Percentiles rank a stretch among this genome's conserved stretches.
Evolutionary conservation across 1,139 yeast genomes (phyloP).

Genomic region (Sugiyamaella paludigena): DNA sequence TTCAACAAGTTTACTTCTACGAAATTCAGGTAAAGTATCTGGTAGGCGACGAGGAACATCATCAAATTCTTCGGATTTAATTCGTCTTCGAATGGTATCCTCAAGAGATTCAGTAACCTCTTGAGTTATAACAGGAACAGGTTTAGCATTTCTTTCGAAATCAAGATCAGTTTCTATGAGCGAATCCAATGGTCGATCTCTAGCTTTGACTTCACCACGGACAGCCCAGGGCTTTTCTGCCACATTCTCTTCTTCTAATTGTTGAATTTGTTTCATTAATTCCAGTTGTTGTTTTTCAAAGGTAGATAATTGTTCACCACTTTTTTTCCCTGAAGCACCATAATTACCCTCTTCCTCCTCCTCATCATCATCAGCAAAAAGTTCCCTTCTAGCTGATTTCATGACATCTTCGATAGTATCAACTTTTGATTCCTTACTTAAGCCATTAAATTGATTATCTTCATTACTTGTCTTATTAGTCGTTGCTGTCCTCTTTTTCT

Average conservation of each 20-base stretch:
- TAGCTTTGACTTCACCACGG: slow-evolving; percentile 85
- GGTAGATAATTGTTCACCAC: slow-evolving; percentile 54
- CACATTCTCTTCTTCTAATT: slow-evolving; percentile 80
- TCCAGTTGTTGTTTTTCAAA: slow-evolving; percentile 81
- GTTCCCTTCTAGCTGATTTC: slow-evolving; percentile 54
- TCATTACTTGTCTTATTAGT: slow-evolving; percentile 32
- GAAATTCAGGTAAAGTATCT: slow-evolving; percentile 59
- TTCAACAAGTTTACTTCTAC: slow-evolving; percentile 48
- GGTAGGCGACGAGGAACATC: slow-evolving; percentile 73
- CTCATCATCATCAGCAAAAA: slow-evolving; percentile 48
- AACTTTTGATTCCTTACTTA: slow-evolving; percentile 61
- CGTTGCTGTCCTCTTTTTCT: slow-evolving; percentile 33
- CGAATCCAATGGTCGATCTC: slow-evolving; percentile 81
- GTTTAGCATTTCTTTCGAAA: slow-evolving; percentile 72
- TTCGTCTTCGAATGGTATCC: slow-evolving; percentile 81
- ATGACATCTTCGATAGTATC: slow-evolving; percentile 51
- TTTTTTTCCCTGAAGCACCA: no score
- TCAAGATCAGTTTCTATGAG: slow-evolving; percentile 61
- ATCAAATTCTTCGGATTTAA: slow-evolving; percentile 72
- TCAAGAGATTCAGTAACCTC: slow-evolving; percentile 84
- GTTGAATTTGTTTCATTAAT: slow-evolving; percentile 71
- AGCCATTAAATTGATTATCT: slow-evolving; percentile 50
- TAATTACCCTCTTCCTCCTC: slow-evolving; percentile 41
- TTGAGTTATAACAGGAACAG: slow-evolving; percentile 89
- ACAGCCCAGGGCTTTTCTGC: slow-evolving; percentile 93